Evolutionary conservation across 2,329 filamentous ascomycete species (phyloP).

Genomic region (Pseudogymnoascus sp.): DNA sequence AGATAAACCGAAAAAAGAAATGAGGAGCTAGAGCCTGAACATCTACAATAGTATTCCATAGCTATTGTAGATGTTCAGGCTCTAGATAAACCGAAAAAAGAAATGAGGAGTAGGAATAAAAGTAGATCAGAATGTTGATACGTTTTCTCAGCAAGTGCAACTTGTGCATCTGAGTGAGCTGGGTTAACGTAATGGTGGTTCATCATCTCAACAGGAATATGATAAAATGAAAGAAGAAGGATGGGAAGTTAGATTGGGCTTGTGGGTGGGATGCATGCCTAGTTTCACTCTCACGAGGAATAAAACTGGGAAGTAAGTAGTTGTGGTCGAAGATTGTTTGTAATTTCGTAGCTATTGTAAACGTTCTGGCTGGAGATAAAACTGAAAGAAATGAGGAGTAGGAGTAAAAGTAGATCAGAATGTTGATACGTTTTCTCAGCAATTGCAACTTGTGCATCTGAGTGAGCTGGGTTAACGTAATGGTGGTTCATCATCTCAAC

Average conservation of each 20-base stretch:
- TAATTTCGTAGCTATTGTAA: neutral
- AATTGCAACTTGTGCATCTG: neutral
- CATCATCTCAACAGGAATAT: neutral
- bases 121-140: slow-evolving; percentile 7
- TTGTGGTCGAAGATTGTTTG: neutral
- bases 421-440: neutral
- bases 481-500: neutral
- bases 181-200: slow-evolving; percentile 10
- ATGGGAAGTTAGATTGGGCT: neutral
- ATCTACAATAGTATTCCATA: too few relatives aligned
- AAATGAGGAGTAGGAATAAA: neutral
- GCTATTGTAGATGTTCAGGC: neutral
- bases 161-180: slow-evolving; percentile 10
- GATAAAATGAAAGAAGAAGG: neutral
- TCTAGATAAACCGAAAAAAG: neutral
- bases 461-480: neutral
- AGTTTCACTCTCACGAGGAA: neutral
- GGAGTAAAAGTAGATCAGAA: neutral
- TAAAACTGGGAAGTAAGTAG: neutral
- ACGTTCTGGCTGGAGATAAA: neutral
- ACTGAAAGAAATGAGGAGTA: neutral
- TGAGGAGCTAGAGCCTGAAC: too few relatives aligned
- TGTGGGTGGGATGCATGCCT: neutral
- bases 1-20: neutral
- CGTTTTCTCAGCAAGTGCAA: slow-evolving; percentile 10